phyloP scores from a whole-genome alignment of 2,329 filamentous ascomycete genomes.

The Xylaria polymorpha region DNA sequence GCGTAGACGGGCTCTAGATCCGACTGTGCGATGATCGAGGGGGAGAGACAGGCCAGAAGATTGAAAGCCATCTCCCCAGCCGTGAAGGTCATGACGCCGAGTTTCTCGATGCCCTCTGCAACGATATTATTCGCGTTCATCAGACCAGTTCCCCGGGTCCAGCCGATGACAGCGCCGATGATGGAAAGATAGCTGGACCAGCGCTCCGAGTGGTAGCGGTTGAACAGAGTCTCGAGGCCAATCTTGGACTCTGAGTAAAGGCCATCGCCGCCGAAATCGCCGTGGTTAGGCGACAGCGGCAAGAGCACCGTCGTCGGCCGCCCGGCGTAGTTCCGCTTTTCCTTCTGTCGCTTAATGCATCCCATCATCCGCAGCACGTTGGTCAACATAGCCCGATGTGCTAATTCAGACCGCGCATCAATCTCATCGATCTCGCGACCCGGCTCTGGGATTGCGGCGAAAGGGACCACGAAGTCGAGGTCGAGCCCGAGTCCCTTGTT shows the following conservation, averaged over 20 bases:
- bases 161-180: conserved; percentile 97
- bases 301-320: conserved; percentile 96
- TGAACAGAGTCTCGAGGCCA: conserved; percentile 95
- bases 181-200: conserved; percentile 98
- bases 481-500: conserved; percentile 99
- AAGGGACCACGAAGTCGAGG: conserved; percentile 93
- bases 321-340: conserved; percentile 87
- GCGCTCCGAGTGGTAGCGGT: conserved; percentile 96
- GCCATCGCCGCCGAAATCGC: conserved; percentile 97
- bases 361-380: conserved; percentile 94
- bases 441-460: conserved; percentile 97
- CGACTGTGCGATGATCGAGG: conserved; percentile 91
- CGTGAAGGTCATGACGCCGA: conserved; percentile 96
- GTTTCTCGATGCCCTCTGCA: conserved; percentile 94
- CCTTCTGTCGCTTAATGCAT: conserved; percentile 90
- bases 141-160: conserved; percentile 97
- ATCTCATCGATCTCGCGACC: conserved; percentile 96
- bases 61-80: conserved; percentile 99
- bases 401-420: conserved; percentile 96
- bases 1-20: conserved; percentile 95
- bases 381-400: conserved; percentile 98
- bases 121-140: conserved; percentile 99
- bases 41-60: conserved; percentile 93
- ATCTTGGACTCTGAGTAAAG: conserved; percentile 99
- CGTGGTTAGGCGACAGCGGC: conserved; percentile 96